Evolutionary conservation across 2,329 filamentous ascomycete species (phyloP).

Genomic region (Beauveria rudraprayagi): DNA sequence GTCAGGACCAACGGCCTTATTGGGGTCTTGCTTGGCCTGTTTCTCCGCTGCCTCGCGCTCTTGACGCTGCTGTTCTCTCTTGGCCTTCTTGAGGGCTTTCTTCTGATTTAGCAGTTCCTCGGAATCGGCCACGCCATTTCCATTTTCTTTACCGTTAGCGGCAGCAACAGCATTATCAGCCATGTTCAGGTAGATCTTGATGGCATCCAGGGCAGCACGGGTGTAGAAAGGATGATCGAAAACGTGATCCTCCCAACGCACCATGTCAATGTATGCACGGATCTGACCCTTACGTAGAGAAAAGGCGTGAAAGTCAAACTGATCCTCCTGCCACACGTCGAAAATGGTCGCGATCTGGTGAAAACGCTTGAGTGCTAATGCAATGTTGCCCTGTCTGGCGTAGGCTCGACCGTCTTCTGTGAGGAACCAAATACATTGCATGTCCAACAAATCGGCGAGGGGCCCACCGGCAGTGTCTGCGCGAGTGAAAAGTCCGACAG

Average conservation of each 20-base stretch:
- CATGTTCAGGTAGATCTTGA: conserved; percentile 72
- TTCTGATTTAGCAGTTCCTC: conserved; percentile 64
- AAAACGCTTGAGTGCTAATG: conserved; percentile 86
- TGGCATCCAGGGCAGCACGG: conserved; percentile 71
- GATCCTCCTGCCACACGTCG: conserved; percentile 95
- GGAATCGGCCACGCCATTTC: conserved; percentile 38
- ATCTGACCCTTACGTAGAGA: conserved; percentile 96
- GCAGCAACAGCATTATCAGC: conserved; percentile 63
- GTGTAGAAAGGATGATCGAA: conserved; percentile 91
- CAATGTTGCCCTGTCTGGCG: conserved; percentile 70
- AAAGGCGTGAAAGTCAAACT: conserved; percentile 98
- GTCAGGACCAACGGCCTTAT: conserved; percentile 57
- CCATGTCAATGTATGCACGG: conserved; percentile 89
- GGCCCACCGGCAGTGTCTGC: conserved; percentile 84
- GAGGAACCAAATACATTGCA: conserved; percentile 97
- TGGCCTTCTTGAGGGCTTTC: conserved; percentile 84
- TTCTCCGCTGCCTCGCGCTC: conserved; percentile 75
- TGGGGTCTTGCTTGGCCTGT: conserved; percentile 72
- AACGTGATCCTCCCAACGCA: conserved; percentile 88
- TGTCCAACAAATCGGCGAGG: conserved; percentile 84
- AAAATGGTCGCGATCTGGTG: conserved; percentile 86
- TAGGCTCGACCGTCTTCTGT: conserved; percentile 92
- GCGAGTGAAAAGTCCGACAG: conserved; percentile 88
- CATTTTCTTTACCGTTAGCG: conserved; percentile 54
- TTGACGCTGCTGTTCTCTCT: conserved; percentile 57